phyloP scores from a whole-genome alignment of 768 basidiomycete species.

The Infundibulicybe gibba region DNA sequence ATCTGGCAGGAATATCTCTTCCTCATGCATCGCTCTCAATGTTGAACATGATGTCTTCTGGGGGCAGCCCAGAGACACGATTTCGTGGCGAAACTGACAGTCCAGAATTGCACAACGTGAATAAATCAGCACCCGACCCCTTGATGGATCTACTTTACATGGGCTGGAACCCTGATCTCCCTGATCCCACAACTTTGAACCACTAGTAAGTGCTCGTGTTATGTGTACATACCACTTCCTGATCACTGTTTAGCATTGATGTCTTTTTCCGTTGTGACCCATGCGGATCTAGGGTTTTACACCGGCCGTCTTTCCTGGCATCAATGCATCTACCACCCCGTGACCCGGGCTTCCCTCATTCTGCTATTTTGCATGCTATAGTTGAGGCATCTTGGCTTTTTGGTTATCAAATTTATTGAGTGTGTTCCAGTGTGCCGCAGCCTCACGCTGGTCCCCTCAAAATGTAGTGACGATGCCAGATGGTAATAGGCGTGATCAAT shows the following conservation, averaged over 20 bases:
- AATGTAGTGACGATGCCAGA: slow-evolving; percentile 65
- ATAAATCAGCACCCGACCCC: slow-evolving; percentile 42
- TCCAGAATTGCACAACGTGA: slow-evolving; percentile 41
- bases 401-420: slow-evolving; percentile 2
- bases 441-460: slow-evolving; percentile 79
- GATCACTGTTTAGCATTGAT: slow-evolving; percentile 56
- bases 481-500: slow-evolving; percentile 76
- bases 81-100: slow-evolving; percentile 45
- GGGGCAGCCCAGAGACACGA: slow-evolving; percentile 27
- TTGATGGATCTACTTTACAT: slow-evolving; percentile 66
- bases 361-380: slow-evolving; percentile 88
- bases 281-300: slow-evolving; percentile 80
- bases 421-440: slow-evolving; percentile 64
- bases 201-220: slow-evolving; percentile 60
- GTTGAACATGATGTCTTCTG: slow-evolving; percentile 35
- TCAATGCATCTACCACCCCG: slow-evolving; percentile 78
- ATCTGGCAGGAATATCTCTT: slow-evolving; percentile 35
- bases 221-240: slow-evolving; percentile 2
- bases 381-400: slow-evolving; percentile 34
- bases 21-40: slow-evolving; percentile 42
- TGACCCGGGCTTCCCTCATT: slow-evolving; percentile 84
- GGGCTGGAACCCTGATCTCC: slow-evolving; percentile 86
- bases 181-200: slow-evolving; percentile 66
- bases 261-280: slow-evolving; percentile 89
- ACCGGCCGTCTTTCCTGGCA: slow-evolving; percentile 75